Conservation (phyloP, 768 basidiomycete species). For the Tephrocybe sp. region DNA sequence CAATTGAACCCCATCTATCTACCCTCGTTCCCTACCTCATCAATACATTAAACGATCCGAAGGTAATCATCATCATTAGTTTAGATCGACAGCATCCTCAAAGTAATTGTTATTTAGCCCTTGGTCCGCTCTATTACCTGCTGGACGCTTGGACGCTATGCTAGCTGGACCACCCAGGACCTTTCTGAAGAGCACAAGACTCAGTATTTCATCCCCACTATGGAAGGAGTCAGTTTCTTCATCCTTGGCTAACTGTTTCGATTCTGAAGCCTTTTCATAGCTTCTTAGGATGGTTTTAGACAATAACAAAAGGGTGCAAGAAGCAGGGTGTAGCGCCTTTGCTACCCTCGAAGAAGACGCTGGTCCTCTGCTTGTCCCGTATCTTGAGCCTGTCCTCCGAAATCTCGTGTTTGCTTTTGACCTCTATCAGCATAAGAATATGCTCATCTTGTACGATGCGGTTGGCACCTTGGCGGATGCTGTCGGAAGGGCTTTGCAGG, state of each 20-base stretch:
- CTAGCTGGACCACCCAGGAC: slow-evolving; percentile 93
- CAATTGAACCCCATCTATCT: slow-evolving; percentile 92
- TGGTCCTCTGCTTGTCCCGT: slow-evolving; percentile 84
- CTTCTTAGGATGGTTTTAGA: slow-evolving; percentile 96
- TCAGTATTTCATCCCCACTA: slow-evolving; percentile 91
- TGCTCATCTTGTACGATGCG: slow-evolving; percentile 98
- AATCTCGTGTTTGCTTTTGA: slow-evolving; percentile 96
- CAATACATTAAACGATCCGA: slow-evolving; percentile 85
- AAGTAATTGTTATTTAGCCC: slow-evolving; percentile 52
- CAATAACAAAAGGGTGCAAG: slow-evolving; percentile 98
- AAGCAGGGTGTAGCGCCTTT: slow-evolving; percentile 98
- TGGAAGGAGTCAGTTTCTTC: slow-evolving; percentile 96
- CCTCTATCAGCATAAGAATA: slow-evolving; percentile 99
- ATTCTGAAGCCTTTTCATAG: slow-evolving; percentile 39
- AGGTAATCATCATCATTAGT: slow-evolving; percentile 51
- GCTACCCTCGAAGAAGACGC: slow-evolving; percentile 99
- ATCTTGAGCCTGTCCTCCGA: slow-evolving; percentile 90
- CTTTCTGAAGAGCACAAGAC: slow-evolving; percentile 85
- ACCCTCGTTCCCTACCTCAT: slow-evolving; percentile 92
- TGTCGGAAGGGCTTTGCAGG: slow-evolving; percentile 85
- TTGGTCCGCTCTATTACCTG: slow-evolving; percentile 98
- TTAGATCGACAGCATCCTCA: slow-evolving; percentile 7
- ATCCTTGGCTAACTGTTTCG: slow-evolving; percentile 15
- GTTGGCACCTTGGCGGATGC: slow-evolving; percentile 97
- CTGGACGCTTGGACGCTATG: slow-evolving; percentile 99